These are phyloP conservation scores for Madurella fahalii DNA, from an alignment of 2,329 filamentous ascomycete genomes.

Conservation along the genomic window DNA sequence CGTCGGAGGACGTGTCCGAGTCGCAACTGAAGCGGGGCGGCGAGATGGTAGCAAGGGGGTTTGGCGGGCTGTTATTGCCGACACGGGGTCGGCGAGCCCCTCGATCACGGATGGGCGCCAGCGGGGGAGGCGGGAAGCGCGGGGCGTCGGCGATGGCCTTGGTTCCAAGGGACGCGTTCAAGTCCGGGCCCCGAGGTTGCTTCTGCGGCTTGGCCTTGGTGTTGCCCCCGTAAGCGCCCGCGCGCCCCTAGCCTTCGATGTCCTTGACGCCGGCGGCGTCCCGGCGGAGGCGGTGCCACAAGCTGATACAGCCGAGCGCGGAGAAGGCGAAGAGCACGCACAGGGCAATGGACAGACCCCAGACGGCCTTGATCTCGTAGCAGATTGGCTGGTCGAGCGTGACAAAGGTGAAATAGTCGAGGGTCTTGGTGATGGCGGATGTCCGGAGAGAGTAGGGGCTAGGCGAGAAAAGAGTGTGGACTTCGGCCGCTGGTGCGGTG, in stretches of 20 bases:
- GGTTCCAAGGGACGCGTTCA: slow-evolving; percentile 17
- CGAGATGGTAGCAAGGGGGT: background rate
- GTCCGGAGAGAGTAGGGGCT: background rate
- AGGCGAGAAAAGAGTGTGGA: slow-evolving; percentile 5
- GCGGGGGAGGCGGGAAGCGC: slow-evolving; percentile 23
- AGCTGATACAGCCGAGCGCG: slow-evolving; percentile 20
- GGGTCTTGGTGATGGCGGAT: slow-evolving; percentile 16
- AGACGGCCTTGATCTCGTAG: slow-evolving; percentile 25
- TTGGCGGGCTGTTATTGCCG: background rate
- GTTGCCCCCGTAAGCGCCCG: slow-evolving; percentile 21
- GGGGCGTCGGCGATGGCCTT: slow-evolving; percentile 12
- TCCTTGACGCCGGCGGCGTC: slow-evolving; percentile 15
- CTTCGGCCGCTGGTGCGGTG: background rate
- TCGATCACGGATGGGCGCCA: slow-evolving; percentile 23
- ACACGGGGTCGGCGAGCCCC: slow-evolving; percentile 2
- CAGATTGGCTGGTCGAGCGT: slow-evolving; percentile 21
- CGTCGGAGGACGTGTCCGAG: slow-evolving; percentile 18
- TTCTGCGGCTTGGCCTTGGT: slow-evolving; percentile 8
- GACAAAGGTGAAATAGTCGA: slow-evolving; percentile 21
- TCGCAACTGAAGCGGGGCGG: slow-evolving; percentile 19
- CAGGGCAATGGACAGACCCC: slow-evolving; percentile 24
- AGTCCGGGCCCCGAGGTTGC: slow-evolving; percentile 17
- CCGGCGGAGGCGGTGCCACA: slow-evolving; percentile 25
- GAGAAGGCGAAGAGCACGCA: slow-evolving; percentile 25
- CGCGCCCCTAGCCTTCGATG: slow-evolving; percentile 26